Conservation (phyloP, 495 filamentous ascomycete genomes). For the Cladorrhinum samala region DNA sequence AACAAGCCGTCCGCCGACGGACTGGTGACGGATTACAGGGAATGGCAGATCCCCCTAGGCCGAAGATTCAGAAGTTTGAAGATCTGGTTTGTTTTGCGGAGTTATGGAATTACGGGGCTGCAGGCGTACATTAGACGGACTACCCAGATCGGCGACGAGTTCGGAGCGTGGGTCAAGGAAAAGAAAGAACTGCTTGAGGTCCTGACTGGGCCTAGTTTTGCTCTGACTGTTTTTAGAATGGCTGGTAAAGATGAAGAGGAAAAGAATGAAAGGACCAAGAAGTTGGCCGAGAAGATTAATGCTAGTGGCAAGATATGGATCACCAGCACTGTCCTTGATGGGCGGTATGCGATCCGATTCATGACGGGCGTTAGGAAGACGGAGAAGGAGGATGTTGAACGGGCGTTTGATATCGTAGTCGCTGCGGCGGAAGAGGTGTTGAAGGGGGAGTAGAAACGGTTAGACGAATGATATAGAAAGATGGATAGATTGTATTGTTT, state of each 20-base stretch:
- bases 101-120: slow-evolving; percentile 76
- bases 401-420: slow-evolving; percentile 75
- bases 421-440: slow-evolving; percentile 54
- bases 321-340: slow-evolving; percentile 71
- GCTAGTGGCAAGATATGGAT: slow-evolving; percentile 73
- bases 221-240: slow-evolving; percentile 70
- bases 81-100: slow-evolving; percentile 93
- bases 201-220: slow-evolving; percentile 68
- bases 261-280: slow-evolving; percentile 64
- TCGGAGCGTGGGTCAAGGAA: slow-evolving; percentile 49
- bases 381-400: slow-evolving; percentile 63
- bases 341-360: slow-evolving; percentile 73
- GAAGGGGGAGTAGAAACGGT: slow-evolving; percentile 7
- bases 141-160: slow-evolving; percentile 62
- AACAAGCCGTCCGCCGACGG: slow-evolving; percentile 76
- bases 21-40: slow-evolving; percentile 90
- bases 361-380: slow-evolving; percentile 61
- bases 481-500: too few relatives aligned
- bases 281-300: slow-evolving; percentile 74
- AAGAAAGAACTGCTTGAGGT: slow-evolving; percentile 74
- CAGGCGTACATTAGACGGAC: slow-evolving; percentile 64
- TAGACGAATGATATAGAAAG: background rate
- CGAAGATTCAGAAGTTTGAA: slow-evolving; percentile 88
- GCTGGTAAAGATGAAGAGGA: slow-evolving; percentile 34
- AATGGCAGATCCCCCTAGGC: slow-evolving; percentile 96